Conservation (phyloP, 1,284 basidiomycete species). For the Singerocomus inundabilis region DNA sequence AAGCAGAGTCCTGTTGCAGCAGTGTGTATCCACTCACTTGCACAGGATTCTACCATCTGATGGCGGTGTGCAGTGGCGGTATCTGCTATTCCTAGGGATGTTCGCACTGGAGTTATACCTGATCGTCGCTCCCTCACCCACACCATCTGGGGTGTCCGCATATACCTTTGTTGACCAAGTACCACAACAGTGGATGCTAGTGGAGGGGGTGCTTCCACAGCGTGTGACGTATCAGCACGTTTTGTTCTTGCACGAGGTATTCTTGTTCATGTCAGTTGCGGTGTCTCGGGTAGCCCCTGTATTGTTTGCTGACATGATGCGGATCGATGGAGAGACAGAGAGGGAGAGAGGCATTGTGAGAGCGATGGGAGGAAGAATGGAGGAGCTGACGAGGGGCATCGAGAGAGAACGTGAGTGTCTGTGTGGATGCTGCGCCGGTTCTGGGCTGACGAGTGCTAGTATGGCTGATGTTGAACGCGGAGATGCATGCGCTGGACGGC, state of each 20-base stretch:
- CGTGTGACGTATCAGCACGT: slow-evolving; percentile 73
- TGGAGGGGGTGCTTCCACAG: slow-evolving; percentile 57
- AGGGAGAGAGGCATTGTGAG: slow-evolving; percentile 20
- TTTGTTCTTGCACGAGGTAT: slow-evolving; percentile 72
- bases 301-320: slow-evolving; percentile 44
- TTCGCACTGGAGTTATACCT: slow-evolving; percentile 62
- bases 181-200: slow-evolving; percentile 31
- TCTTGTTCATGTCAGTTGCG: slow-evolving; percentile 69
- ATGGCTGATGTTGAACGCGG: slow-evolving; percentile 23
- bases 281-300: slow-evolving; percentile 66
- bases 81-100: slow-evolving; percentile 59
- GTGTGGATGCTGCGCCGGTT: neutral
- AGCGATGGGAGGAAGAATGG: slow-evolving; percentile 25
- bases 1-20: slow-evolving; percentile 60
- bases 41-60: slow-evolving; percentile 11
- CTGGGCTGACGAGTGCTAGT: slow-evolving; percentile 18
- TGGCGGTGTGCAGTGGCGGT: slow-evolving; percentile 81
- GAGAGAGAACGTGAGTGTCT: slow-evolving; percentile 33
- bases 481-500: slow-evolving; percentile 10
- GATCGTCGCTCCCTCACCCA: slow-evolving; percentile 48
- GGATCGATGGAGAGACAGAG: slow-evolving; percentile 10
- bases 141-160: slow-evolving; percentile 3
- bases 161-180: slow-evolving; percentile 31
- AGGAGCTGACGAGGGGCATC: slow-evolving; percentile 16
- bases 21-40: slow-evolving; percentile 45